Percentiles rank a stretch among this genome's conserved stretches.
Evolutionary conservation across 768 basidiomycete genomes (phyloP).

Genomic region (Amanita rubescens): DNA sequence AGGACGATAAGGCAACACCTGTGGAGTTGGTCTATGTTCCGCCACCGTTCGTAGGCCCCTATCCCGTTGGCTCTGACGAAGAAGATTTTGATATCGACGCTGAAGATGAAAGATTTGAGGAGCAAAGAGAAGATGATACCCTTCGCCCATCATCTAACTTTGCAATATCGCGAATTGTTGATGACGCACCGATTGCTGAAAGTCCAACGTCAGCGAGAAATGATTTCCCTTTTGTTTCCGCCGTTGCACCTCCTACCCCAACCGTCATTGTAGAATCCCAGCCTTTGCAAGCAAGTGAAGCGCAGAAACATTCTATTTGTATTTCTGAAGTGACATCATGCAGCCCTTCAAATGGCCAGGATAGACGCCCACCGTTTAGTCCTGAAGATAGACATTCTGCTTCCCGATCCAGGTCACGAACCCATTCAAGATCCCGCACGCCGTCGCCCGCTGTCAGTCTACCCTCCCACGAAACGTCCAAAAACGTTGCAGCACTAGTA

Average conservation of each 20-base stretch:
- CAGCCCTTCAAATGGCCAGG: not conserved
- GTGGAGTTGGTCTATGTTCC: conserved; percentile 74
- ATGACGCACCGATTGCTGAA: not conserved
- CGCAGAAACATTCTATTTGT: not conserved
- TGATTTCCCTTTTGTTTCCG: conserved; percentile 1
- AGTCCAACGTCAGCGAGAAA: not conserved
- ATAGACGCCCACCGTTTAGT: not conserved
- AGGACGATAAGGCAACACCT: conserved; percentile 32
- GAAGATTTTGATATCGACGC: conserved; percentile 15
- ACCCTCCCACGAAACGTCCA: not conserved
- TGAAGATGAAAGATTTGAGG: conserved; percentile 16
- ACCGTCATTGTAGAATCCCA: not conserved
- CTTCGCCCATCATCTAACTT: not conserved
- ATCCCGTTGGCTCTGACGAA: conserved; percentile 21
- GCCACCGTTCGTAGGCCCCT: conserved; percentile 30
- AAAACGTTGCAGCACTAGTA: not conserved
- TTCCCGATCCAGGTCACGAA: conserved; percentile 19
- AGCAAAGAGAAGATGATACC: conserved; percentile 5
- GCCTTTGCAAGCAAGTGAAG: not conserved
- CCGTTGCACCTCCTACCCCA: conserved; percentile 1
- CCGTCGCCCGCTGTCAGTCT: conserved; percentile 29
- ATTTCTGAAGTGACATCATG: not conserved
- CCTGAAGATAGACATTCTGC: not conserved
- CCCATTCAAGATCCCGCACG: conserved; percentile 36
- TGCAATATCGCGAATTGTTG: not conserved